These are phyloP conservation scores for Barnettozyma salicaria DNA, from an alignment of 805 yeast species.

Conservation along the genomic window DNA sequence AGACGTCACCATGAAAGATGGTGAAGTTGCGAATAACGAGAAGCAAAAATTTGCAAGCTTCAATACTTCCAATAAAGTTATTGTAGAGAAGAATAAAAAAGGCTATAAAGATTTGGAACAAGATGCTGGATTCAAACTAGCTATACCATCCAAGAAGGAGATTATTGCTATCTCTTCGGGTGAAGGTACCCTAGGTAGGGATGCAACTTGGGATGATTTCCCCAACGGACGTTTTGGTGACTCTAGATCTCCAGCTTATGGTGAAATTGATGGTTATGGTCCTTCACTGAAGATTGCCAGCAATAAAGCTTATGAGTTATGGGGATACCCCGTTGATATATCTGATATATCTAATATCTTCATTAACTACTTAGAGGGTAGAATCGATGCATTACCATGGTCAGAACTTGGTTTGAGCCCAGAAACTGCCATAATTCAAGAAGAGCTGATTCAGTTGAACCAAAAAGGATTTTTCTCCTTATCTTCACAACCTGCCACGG, in stretches of 20 bases:
- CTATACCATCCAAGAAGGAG: slow-evolving; percentile 42
- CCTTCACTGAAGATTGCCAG: slow-evolving; percentile 77
- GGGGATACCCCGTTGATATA: slow-evolving; percentile 70
- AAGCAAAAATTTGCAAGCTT: slow-evolving; percentile 20
- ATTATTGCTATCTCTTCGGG: slow-evolving; percentile 78
- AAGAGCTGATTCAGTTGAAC: slow-evolving; percentile 77
- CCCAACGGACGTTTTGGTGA: slow-evolving; percentile 96
- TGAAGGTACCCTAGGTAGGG: slow-evolving; percentile 76
- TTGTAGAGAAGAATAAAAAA: slow-evolving; percentile 28
- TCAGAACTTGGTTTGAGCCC: slow-evolving; percentile 79
- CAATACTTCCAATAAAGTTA: slow-evolving; percentile 37
- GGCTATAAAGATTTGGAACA: slow-evolving; percentile 24
- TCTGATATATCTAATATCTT: slow-evolving; percentile 63
- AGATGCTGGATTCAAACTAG: slow-evolving; percentile 20
- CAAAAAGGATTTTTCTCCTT: slow-evolving; percentile 73
- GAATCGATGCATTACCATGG: slow-evolving; percentile 84
- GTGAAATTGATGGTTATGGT: slow-evolving; percentile 97
- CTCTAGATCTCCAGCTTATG: slow-evolving; percentile 93
- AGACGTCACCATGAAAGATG: slow-evolving; percentile 29
- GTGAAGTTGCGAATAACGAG: slow-evolving; percentile 10
- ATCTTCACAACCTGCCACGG: slow-evolving; percentile 94
- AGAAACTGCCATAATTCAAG: slow-evolving; percentile 91
- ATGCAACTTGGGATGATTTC: slow-evolving; percentile 96
- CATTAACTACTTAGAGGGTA: slow-evolving; percentile 65
- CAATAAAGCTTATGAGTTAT: slow-evolving; percentile 57